Evolutionary conservation across 805 yeast genomes (phyloP), one percentile per base, ranked within the genome.

Genomic region (Saturnispora zaruensis): DNA sequence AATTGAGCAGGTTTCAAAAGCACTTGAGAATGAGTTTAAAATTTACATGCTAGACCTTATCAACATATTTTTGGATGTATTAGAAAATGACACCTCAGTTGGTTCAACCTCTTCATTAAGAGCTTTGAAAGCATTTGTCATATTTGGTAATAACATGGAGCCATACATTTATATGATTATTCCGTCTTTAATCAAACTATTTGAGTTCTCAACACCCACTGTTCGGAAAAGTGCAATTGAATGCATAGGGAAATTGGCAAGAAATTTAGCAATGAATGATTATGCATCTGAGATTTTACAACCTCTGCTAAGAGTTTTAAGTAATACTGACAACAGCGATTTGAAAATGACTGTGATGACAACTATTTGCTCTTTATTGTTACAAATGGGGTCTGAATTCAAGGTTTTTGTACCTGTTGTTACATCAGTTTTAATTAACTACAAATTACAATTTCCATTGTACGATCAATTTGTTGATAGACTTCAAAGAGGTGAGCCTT

Each of bases 21-120:
- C 97, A 0, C 70, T 93, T 45, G 96, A 88, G 51, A 95, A 95
- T 6, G 99, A 93, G 61, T 93, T 93, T 70, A 93, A 88, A 58
- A 74, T 82, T 64, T 83, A 84, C 61, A 71, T 93, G 52, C 86
- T 96, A 1, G 80, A 80, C 24, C 78, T 93, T 2, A 72, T 93
- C 40, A 87, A 93, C 0, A 69, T 87, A 40, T 73, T 93, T 60
- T 69, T 93, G 41, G 82, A 82, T 45, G 84, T 87, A 4, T 71
- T 93, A 45, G 95, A 87, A 48, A 79, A 78, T 47, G 93, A 84
- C 52, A 80, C 76, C 51, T 75, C 87, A 0, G 73, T 74, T 1
- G 79, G 79, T 32, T 71, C 78, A 33, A 74, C 76, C 33, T 79
- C 86, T 0, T 76, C 91, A 0, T 67, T 83, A 26, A 82, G 86